phyloP scores from a whole-genome alignment of 176 grass and related monocot genomes.

The Lolium rigidum region DNA sequence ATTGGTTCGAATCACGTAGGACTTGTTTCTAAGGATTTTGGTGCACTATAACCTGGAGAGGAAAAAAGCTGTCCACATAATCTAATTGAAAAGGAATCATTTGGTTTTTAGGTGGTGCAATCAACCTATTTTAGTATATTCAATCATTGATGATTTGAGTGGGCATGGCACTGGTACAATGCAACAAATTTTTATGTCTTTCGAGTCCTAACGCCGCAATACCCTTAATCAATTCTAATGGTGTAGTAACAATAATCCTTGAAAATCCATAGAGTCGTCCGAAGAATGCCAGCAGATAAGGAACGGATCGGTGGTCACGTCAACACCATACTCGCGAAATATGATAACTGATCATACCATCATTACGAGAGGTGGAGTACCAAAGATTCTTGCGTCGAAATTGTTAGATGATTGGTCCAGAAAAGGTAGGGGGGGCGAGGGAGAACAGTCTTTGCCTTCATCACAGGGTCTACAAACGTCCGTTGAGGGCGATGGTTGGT shows the following conservation, averaged over 20 bases:
- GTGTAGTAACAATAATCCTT: neutral
- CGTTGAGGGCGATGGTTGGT: conserved; percentile 34
- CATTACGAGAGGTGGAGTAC: neutral
- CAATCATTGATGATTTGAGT: no score
- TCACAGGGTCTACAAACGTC: conserved; percentile 1
- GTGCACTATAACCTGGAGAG: no score
- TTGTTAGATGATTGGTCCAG: neutral
- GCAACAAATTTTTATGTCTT: no score
- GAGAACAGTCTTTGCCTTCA: conserved; percentile 40
- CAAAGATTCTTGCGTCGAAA: conserved; percentile 6
- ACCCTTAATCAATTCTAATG: no score
- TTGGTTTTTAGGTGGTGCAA: no score
- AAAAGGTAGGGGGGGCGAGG: neutral
- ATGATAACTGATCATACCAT: neutral
- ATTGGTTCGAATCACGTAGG: no score
- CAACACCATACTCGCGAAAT: conserved; percentile 8
- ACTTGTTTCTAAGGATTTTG: no score
- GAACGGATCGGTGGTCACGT: neutral
- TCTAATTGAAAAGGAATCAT: no score
- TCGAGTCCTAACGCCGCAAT: no score
- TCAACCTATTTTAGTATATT: no score
- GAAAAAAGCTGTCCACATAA: no score
- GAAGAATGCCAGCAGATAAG: neutral
- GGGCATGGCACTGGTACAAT: no score
- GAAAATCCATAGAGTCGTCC: neutral